Percentiles rank a stretch among this genome's conserved stretches.
Evolutionary conservation across 495 filamentous ascomycete genomes (phyloP).

Genomic region (Aeminium ludgeri): DNA sequence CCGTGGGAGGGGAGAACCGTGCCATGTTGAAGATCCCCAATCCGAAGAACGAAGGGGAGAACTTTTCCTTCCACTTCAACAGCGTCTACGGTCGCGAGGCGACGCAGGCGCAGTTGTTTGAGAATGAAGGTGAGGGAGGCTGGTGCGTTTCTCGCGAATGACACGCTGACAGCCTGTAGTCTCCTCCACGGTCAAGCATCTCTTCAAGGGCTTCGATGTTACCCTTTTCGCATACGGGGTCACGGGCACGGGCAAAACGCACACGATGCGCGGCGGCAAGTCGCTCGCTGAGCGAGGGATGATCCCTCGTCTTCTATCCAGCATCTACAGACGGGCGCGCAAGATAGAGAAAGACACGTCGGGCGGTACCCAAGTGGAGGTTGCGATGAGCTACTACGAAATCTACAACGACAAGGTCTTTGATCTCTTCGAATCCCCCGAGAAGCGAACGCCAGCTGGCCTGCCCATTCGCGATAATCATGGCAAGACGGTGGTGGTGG

Average conservation of each 20-base stretch:
- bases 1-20: conserved; percentile 34
- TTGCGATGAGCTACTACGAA: conserved; percentile 87
- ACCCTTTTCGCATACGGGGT: conserved; percentile 94
- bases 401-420: conserved; percentile 81
- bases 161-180: conserved; percentile 28
- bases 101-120: conserved; percentile 73
- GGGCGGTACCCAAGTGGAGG: conserved; percentile 55
- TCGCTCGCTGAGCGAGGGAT: conserved; percentile 75
- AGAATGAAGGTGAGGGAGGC: conserved; percentile 54
- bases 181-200: conserved; percentile 65
- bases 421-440: conserved; percentile 79
- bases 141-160: neutral
- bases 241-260: conserved; percentile 91
- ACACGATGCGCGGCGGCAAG: conserved; percentile 94
- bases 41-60: conserved; percentile 78
- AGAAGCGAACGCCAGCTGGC: conserved; percentile 73
- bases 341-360: conserved; percentile 76
- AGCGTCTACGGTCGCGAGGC: conserved; percentile 68
- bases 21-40: conserved; percentile 81
- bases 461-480: conserved; percentile 74
- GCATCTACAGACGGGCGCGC: conserved; percentile 66
- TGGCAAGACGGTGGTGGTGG: conserved; percentile 85
- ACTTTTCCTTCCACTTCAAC: conserved; percentile 91
- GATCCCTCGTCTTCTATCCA: conserved; percentile 76
- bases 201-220: conserved; percentile 86